Percentiles rank a stretch among this genome's conserved stretches.
phyloP scores from a whole-genome alignment of 768 basidiomycete genomes.

The Russula vinacea region DNA sequence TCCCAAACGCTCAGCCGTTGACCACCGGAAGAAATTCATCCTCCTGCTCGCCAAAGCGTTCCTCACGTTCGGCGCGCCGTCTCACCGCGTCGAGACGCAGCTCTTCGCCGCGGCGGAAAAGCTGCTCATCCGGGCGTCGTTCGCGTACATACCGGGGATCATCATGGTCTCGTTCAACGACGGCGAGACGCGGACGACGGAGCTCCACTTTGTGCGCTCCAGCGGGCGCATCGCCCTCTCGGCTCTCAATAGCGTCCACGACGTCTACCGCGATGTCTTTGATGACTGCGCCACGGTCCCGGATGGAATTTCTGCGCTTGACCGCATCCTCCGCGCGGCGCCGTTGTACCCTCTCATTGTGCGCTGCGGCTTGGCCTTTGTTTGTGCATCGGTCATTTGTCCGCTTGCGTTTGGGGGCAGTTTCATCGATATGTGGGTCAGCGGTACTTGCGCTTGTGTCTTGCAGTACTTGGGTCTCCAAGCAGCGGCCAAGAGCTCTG shows the following conservation, averaged over 20 bases:
- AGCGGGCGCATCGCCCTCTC: constrained; percentile 78
- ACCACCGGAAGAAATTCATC: constrained; percentile 60
- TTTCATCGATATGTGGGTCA: constrained; percentile 79
- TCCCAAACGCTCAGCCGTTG: constrained; percentile 9
- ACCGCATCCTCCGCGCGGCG: constrained; percentile 55
- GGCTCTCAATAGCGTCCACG: constrained; percentile 75
- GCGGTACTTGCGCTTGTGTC: constrained; percentile 62
- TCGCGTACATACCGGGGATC: constrained; percentile 78
- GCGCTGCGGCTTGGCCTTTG: constrained; percentile 72
- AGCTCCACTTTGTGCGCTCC: constrained; percentile 85
- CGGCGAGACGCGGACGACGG: constrained; percentile 62
- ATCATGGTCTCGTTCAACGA: constrained; percentile 82
- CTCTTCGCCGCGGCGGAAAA: constrained; percentile 75
- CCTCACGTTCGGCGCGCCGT: constrained; percentile 90
- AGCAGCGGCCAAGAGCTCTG: constrained; percentile 78
- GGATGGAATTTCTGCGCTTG: constrained; percentile 68
- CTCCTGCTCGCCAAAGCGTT: constrained; percentile 83
- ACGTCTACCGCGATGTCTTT: constrained; percentile 80
- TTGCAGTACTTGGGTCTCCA: constrained; percentile 79
- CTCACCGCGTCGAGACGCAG: constrained; percentile 89
- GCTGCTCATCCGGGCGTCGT: constrained; percentile 73
- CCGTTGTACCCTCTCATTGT: constrained; percentile 65
- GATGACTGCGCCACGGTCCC: constrained; percentile 76
- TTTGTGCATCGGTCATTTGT: constrained; percentile 77
- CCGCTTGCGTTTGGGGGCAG: constrained; percentile 80